These are phyloP conservation scores for Nectriaceae sp. DNA, from an alignment of 2,329 filamentous ascomycete genomes.

Conservation along the genomic window DNA sequence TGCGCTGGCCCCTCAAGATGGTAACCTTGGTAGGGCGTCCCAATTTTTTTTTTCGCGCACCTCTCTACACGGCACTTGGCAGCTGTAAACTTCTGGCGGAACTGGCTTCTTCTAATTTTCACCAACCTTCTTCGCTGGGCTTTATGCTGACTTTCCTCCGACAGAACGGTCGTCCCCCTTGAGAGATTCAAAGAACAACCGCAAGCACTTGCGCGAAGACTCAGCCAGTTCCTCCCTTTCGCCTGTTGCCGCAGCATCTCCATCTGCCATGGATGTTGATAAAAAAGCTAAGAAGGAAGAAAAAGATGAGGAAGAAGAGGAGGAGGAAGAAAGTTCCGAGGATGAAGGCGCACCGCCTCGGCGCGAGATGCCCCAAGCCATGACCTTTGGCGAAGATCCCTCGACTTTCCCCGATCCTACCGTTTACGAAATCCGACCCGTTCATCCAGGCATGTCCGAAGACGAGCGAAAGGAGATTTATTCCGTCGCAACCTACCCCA, in stretches of 20 bases:
- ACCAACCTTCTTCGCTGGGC: background rate
- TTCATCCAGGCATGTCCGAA: conserved; percentile 74
- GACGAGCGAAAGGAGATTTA: conserved; percentile 88
- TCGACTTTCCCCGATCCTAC: conserved; percentile 90
- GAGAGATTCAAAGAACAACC: conserved; percentile 48
- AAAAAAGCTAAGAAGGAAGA: conserved; percentile 36
- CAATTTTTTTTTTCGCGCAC: background rate
- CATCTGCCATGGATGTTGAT: conserved; percentile 60
- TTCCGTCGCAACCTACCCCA: conserved; percentile 82
- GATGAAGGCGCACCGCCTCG: conserved; percentile 63
- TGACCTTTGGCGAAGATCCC: conserved; percentile 91
- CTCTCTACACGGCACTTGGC: background rate
- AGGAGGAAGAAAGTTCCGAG: conserved; percentile 55
- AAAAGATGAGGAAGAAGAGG: conserved; percentile 42
- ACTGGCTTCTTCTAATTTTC: background rate
- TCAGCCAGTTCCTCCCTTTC: conserved; percentile 63
- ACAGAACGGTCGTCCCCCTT: conserved; percentile 57
- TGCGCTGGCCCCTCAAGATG: conserved; percentile 53
- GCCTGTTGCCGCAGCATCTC: conserved; percentile 52
- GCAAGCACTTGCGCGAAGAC: conserved; percentile 54
- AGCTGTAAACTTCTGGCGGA: background rate
- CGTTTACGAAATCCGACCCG: conserved; percentile 84
- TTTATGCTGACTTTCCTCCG: conserved; percentile 13
- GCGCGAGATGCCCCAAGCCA: conserved; percentile 70
- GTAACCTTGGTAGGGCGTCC: conserved; percentile 31